phyloP scores from a whole-genome alignment of 1,139 yeast genomes.

The Hansenula sp. region DNA sequence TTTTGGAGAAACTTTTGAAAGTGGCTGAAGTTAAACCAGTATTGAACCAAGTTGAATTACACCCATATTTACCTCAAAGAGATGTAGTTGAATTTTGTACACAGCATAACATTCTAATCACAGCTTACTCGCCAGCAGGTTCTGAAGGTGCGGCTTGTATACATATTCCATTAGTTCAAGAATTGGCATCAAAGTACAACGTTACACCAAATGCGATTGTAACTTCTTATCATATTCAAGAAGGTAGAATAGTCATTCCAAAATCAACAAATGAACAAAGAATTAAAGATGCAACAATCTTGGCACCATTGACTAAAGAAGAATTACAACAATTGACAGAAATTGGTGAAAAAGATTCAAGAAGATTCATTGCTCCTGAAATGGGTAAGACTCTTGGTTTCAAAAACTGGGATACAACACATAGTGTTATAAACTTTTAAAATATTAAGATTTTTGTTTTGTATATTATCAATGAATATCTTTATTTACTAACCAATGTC shows the following conservation, averaged over 20 bases:
- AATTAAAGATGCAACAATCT: slow-evolving; percentile 24
- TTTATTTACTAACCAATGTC: too few species aligned
- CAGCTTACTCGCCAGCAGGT: slow-evolving; percentile 63
- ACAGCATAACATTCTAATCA: slow-evolving; percentile 39
- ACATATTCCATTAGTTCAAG: slow-evolving; percentile 36
- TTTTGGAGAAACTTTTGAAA: slow-evolving; percentile 40
- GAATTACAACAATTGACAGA: slow-evolving; percentile 40
- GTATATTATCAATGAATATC: too few species aligned
- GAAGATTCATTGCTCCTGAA: slow-evolving; percentile 27
- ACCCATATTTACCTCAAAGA: slow-evolving; percentile 52
- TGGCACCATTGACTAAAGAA: slow-evolving; percentile 40
- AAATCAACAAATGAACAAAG: slow-evolving; percentile 39
- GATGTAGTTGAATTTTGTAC: slow-evolving; percentile 41
- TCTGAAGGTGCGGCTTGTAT: slow-evolving; percentile 49
- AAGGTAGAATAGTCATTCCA: slow-evolving; percentile 50
- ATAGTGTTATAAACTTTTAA: background rate
- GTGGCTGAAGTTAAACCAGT: slow-evolving; percentile 45
- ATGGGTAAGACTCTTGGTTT: slow-evolving; percentile 17
- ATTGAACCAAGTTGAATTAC: slow-evolving; percentile 54
- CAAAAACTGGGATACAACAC: slow-evolving; percentile 6
- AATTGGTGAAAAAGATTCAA: slow-evolving; percentile 41
- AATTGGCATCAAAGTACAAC: slow-evolving; percentile 42
- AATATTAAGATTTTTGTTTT: too few species aligned
- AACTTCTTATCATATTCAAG: slow-evolving; percentile 50
- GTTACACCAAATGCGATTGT: slow-evolving; percentile 44